Evolutionary conservation across 1,284 basidiomycete genomes (phyloP), one percentile per base, ranked within the genome.

Genomic region (Serendipita sp.): DNA sequence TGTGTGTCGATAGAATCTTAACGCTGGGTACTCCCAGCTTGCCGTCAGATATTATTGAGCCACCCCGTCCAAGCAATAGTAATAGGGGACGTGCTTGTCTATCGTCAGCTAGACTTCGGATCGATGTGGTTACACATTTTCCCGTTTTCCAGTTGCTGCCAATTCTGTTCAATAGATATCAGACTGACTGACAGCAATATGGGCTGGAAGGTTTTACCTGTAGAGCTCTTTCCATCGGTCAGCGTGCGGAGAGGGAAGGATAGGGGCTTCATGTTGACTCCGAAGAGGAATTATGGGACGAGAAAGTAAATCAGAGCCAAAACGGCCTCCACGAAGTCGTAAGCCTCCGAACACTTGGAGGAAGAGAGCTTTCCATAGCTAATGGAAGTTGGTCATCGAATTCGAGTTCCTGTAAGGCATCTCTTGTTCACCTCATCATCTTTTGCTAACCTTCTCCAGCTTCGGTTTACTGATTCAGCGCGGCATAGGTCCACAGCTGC

Each of bases 101-200:
- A 17, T 30, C 26, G 17, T 35, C 10, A 10, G 53, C 15, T 32
- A 32, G 15, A 5, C 12, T 4, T 34, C 32, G 22, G 32, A 17
- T 10, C 6, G 6, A 8, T n/a, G 22, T 32, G 12, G 32, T 32
- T 10, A 32, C 34, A 32, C 53, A 26, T 4, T 26, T 22, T 30
- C 53, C 53, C 29, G 26, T 58, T 58, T n/a, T 22, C 53, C 53
- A 58, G 34, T 58, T 58, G 10, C 32, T 58, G 8, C 53, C 53
- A 35, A 58, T 35, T 30, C 53, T 58, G 32, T 6, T 4, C 10
- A 26, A 30, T n/a, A 8, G 4, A 22, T n/a, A 58, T 22, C 10
- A 32, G 5, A 4, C 45, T n/a, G n/a, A 8, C 45, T 29, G 17
- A 8, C n/a, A 6, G 29, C 4, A 58, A 29, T 22, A 32, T 30